Percentiles rank a stretch among this genome's conserved stretches.
These are phyloP conservation scores for Extremus antarcticus DNA, from an alignment of 495 filamentous ascomycete genomes.

Conservation along the genomic window DNA sequence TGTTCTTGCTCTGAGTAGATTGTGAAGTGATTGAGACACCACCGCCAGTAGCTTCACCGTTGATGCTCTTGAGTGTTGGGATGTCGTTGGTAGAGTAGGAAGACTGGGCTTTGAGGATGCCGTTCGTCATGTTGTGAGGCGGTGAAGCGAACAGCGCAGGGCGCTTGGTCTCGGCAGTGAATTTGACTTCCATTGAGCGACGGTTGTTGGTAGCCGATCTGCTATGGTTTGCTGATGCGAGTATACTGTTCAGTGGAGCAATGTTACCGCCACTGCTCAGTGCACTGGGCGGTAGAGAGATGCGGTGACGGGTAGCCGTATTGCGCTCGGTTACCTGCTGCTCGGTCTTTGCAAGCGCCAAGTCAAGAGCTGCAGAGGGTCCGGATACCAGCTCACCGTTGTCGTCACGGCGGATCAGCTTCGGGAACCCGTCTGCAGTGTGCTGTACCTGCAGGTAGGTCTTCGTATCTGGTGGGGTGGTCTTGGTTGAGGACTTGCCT, in stretches of 20 bases:
- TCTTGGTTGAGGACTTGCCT: constrained; percentile 2
- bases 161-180: constrained; percentile 27
- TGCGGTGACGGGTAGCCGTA: constrained; percentile 46
- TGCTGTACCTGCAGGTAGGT: constrained; percentile 62
- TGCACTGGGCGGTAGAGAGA: constrained; percentile 19
- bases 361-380: constrained; percentile 69
- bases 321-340: constrained; percentile 18
- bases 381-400: constrained; percentile 62
- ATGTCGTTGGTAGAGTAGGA: constrained; percentile 88
- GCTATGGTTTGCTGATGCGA: constrained; percentile 12
- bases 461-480: constrained; percentile 41
- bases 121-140: constrained; percentile 27
- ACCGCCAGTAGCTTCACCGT: constrained; percentile 29
- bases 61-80: constrained; percentile 65
- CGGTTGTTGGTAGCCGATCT: constrained; percentile 42
- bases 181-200: constrained; percentile 42
- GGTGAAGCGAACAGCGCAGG: constrained; percentile 39
- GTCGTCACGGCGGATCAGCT: constrained; percentile 59
- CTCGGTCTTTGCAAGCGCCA: constrained; percentile 61
- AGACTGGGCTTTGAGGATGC: constrained; percentile 54
- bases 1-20: constrained; percentile 43
- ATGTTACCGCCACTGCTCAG: constrained; percentile 16
- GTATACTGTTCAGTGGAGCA: constrained; percentile 19
- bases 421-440: constrained; percentile 73
- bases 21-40: constrained; percentile 39